These are phyloP conservation scores for Calonectria pteridis DNA, from an alignment of 2,329 filamentous ascomycete genomes.

Conservation along the genomic window DNA sequence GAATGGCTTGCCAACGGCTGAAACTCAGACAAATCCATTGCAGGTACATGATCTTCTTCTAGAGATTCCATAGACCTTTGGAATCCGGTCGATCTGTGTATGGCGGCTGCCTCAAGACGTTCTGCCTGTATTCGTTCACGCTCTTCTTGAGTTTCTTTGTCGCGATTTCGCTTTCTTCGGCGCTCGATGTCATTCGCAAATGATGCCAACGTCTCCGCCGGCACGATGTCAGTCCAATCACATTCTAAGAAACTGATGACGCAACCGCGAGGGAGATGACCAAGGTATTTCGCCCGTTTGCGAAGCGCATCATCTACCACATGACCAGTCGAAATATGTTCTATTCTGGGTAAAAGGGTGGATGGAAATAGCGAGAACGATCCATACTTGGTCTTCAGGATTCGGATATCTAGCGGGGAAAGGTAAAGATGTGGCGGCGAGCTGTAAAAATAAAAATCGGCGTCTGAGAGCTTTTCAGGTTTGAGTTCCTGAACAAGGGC, in stretches of 20 bases:
- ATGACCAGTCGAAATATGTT: constrained; percentile 90
- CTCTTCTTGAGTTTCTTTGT: constrained; percentile 89
- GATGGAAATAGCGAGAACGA: constrained; percentile 86
- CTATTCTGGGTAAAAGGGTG: constrained; percentile 86
- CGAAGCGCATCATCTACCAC: constrained; percentile 87
- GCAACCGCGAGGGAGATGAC: constrained; percentile 89
- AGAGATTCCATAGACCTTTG: constrained; percentile 52
- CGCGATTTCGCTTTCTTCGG: constrained; percentile 80
- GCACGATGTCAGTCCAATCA: constrained; percentile 93
- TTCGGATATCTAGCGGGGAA: constrained; percentile 90
- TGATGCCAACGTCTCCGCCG: constrained; percentile 77
- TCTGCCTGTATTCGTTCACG: constrained; percentile 87
- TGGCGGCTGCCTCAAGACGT: constrained; percentile 78
- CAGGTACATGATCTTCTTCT: constrained; percentile 54
- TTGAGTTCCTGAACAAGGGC: constrained; percentile 27
- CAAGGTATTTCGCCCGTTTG: constrained; percentile 87
- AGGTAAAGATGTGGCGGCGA: constrained; percentile 90
- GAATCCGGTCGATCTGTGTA: constrained; percentile 64
- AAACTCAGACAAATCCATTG: constrained; percentile 72
- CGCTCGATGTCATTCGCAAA: constrained; percentile 84
- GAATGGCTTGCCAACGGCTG: constrained; percentile 68
- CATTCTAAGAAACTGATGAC: constrained; percentile 93
- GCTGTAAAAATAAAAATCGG: constrained; percentile 88
- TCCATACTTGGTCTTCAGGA: constrained; percentile 89
- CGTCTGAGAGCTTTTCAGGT: constrained; percentile 49